Base-by-base conservation (phyloP, 768 basidiomycete species). In the Rhodocollybia butyracea region DNA sequence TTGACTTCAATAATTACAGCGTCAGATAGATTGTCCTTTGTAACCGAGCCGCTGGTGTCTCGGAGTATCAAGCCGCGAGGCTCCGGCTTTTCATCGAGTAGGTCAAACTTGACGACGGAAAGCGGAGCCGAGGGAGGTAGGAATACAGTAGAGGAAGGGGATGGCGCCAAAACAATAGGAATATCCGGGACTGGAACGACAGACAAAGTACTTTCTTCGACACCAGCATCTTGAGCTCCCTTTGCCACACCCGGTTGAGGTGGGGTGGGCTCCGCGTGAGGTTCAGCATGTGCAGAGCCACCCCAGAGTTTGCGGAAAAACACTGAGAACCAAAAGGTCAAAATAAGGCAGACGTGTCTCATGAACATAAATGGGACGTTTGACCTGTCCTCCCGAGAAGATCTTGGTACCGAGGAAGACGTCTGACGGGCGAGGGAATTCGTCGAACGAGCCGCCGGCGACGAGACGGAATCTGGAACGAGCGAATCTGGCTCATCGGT, bases 121-220 rank as follows among this genome's bases (percentile, higher is more conserved):
- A 40, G 15, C 21, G 19, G 4, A 34, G 50, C 24, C 27, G 17
- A 36, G 5, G 31, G 2, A 3, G 39, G 24, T 30, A 39, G 10
- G 24, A 27, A 11, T 12, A n/a, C n/a, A 5, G 17, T 3, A 29
- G n/a, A 19, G 8, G 36, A 3, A 32, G 39, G 3, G 11, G 40
- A 27, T 1, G 24, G n/a, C 22, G 12, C 39, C 12, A 34, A 29
- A 38, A 26, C 34, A 24, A 41, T 42, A 12, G 15, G 8, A 30
- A 40, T 5, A 22, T 22, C 45, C 12, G 45, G 22, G 10, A 24
- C 29, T 5, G 34, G 39, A 29, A n/a, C n/a, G n/a, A n/a, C n/a
- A n/a, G n/a, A n/a, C n/a, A n/a, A n/a, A 24, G 53, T 54, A 24
- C 32, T 32, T 40, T 58, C 57, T 21, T 58, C 34, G n/a, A 29